Conservation (phyloP, 768 basidiomycete genomes). For the Basidioascus undulatus region DNA sequence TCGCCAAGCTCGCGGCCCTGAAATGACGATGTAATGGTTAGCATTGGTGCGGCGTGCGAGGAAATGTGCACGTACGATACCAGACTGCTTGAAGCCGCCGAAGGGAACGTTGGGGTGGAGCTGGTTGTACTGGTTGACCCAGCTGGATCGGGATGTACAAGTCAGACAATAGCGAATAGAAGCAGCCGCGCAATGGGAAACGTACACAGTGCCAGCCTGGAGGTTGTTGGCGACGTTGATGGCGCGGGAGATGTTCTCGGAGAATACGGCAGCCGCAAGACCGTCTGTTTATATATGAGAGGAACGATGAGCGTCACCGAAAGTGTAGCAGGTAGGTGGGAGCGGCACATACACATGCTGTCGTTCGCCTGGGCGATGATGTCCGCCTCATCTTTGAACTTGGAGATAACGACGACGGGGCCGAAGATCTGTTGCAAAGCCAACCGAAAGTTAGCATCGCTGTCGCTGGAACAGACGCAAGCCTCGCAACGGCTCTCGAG, state of each 20-base stretch:
- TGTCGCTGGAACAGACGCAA: too few relatives aligned
- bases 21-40: too few relatives aligned
- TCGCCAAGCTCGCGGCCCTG: conserved; percentile 17
- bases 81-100: conserved; percentile 24
- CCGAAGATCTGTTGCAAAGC: conserved; percentile 43
- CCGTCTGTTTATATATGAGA: too few relatives aligned
- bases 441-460: too few relatives aligned
- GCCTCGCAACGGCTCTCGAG: too few relatives aligned
- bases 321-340: background rate
- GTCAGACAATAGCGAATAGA: conserved; percentile 1
- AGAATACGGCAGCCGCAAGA: conserved; percentile 68
- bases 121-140: conserved; percentile 18
- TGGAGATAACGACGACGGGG: conserved; percentile 49
- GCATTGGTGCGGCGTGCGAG: too few relatives aligned
- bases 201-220: conserved; percentile 60
- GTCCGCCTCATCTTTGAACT: conserved; percentile 31
- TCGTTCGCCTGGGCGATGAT: conserved; percentile 42
- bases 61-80: too few relatives aligned
- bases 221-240: conserved; percentile 45
- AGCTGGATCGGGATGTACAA: too few relatives aligned
- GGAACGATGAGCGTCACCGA: background rate
- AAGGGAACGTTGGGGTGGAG: conserved; percentile 21
- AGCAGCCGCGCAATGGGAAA: conserved; percentile 10
- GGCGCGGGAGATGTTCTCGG: conserved; percentile 48
- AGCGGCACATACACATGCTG: conserved; percentile 22